phyloP scores from a whole-genome alignment of 495 filamentous ascomycete species.

The Staphylotrichum tortipilum region DNA sequence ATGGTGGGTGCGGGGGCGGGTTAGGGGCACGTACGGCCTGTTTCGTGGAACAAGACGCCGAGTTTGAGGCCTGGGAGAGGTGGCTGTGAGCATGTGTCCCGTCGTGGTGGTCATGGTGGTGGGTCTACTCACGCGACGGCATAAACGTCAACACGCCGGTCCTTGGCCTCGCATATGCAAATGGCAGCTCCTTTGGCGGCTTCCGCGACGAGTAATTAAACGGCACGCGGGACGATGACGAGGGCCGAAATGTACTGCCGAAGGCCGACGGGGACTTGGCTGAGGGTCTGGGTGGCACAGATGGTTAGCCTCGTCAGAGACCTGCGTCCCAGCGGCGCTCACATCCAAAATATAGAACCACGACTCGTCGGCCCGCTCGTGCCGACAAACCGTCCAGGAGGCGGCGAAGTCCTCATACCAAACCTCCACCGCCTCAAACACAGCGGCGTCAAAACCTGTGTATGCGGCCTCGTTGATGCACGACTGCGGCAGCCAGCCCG shows the following conservation, averaged over 20 bases:
- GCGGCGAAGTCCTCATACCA: slow-evolving; percentile 15
- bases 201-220: background rate
- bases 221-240: slow-evolving; percentile 6
- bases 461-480: slow-evolving; percentile 12
- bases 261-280: slow-evolving; percentile 19
- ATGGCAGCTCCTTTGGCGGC: background rate
- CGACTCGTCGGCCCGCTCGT: slow-evolving; percentile 5
- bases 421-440: slow-evolving; percentile 13
- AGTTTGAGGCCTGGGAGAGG: slow-evolving; percentile 11
- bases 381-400: slow-evolving; percentile 18
- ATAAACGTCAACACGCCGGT: slow-evolving; percentile 2
- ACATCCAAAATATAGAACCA: slow-evolving; percentile 14
- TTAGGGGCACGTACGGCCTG: background rate
- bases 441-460: slow-evolving; percentile 5
- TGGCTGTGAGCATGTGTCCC: background rate
- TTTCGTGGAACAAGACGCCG: slow-evolving; percentile 19
- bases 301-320: background rate
- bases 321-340: background rate
- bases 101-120: background rate
- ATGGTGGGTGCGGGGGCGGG: background rate
- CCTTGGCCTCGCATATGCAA: slow-evolving; percentile 13
- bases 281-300: slow-evolving; percentile 10
- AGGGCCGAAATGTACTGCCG: slow-evolving; percentile 15
- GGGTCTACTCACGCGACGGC: background rate
- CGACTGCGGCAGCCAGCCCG: slow-evolving; percentile 8